Percentiles rank a stretch among this genome's conserved stretches.
These are phyloP conservation scores for Otatea glauca DNA, from an alignment of 176 grass and related monocot genomes.

Conservation along the genomic window DNA sequence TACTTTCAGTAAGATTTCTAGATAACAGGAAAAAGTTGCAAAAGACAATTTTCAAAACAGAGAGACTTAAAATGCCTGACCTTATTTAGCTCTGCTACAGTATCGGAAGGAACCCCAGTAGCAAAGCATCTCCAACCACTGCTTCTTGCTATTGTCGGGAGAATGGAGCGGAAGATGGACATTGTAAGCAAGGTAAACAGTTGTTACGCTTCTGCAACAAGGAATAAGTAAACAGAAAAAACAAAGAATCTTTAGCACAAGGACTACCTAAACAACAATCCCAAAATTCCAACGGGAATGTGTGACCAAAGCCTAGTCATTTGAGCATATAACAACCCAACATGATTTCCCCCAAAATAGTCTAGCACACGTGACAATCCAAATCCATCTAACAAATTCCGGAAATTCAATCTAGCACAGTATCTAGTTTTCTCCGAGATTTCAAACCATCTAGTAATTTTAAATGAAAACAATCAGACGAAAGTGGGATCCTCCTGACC, in stretches of 20 bases:
- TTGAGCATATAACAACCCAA: neutral
- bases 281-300: neutral
- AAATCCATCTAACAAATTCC: neutral
- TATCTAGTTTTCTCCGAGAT: neutral
- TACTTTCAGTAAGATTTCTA: neutral
- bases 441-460: neutral
- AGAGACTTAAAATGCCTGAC: constrained; percentile 9
- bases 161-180: constrained; percentile 31
- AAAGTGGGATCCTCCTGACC: neutral
- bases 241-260: constrained; percentile 11
- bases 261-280: neutral
- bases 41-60: neutral
- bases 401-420: neutral
- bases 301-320: neutral
- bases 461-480: neutral
- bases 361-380: neutral
- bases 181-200: neutral
- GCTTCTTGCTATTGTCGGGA: constrained; percentile 45
- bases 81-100: constrained; percentile 72
- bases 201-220: constrained; percentile 34
- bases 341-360: neutral
- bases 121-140: constrained; percentile 57
- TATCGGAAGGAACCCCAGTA: constrained; percentile 40
- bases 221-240: neutral
- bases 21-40: neutral